Evolutionary conservation across 768 basidiomycete genomes (phyloP).

Genomic region (Auricularia heimuer): DNA sequence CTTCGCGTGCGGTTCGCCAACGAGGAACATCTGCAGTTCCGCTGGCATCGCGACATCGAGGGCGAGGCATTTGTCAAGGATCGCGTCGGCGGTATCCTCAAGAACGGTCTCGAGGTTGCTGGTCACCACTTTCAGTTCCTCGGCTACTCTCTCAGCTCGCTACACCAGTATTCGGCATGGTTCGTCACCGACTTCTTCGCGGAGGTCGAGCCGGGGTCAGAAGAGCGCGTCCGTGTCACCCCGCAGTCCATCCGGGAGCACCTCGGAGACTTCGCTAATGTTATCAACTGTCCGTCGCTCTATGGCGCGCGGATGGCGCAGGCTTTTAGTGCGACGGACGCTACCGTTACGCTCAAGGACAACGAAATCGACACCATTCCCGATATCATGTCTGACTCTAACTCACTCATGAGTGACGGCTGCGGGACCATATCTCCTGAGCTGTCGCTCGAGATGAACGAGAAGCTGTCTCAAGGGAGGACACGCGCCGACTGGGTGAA

Average conservation of each 20-base stretch:
- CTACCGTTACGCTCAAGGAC: constrained; percentile 46
- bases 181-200: constrained; percentile 57
- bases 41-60: constrained; percentile 62
- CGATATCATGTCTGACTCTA: constrained; percentile 38
- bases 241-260: constrained; percentile 49
- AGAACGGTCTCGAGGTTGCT: constrained; percentile 57
- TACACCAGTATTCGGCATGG: constrained; percentile 78
- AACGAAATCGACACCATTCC: constrained; percentile 54
- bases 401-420: constrained; percentile 60
- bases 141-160: constrained; percentile 70
- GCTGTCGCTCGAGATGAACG: constrained; percentile 53
- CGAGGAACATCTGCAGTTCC: constrained; percentile 66
- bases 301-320: constrained; percentile 77
- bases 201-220: constrained; percentile 20
- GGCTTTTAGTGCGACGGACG: constrained; percentile 75
- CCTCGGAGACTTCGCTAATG: constrained; percentile 56
- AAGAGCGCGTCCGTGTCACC: constrained; percentile 25
- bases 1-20: constrained; percentile 79
- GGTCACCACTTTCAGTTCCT: constrained; percentile 70
- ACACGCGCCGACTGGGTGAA: neutral
- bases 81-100: constrained; percentile 48
- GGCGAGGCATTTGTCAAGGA: constrained; percentile 42
- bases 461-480: constrained; percentile 13
- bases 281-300: constrained; percentile 57
- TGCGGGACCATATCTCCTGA: constrained; percentile 57